phyloP scores from a whole-genome alignment of 495 filamentous ascomycete genomes.

The Podospora pseudopauciseta region DNA sequence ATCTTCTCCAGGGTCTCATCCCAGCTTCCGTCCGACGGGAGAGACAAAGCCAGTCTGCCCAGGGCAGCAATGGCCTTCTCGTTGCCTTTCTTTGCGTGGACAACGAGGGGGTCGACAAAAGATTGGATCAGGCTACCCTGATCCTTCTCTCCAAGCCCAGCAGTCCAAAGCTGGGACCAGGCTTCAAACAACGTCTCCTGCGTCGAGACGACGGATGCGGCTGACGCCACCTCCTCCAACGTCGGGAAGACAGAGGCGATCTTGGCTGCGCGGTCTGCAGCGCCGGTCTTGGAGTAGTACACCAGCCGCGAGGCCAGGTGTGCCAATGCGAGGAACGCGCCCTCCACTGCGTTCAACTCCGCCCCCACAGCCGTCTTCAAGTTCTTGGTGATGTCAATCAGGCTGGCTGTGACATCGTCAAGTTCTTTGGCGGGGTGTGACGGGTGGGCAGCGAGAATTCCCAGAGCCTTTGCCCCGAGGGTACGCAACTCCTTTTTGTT shows the following conservation, averaged over 20 bases:
- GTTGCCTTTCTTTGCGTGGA: slow-evolving; percentile 71
- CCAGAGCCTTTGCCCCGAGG: slow-evolving; percentile 66
- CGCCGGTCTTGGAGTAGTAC: slow-evolving; percentile 23
- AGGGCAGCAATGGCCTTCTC: slow-evolving; percentile 75
- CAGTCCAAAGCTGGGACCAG: slow-evolving; percentile 73
- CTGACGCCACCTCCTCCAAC: slow-evolving; percentile 21
- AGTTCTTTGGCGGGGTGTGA: slow-evolving; percentile 32
- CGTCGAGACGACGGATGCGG: slow-evolving; percentile 16
- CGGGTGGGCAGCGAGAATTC: slow-evolving; percentile 70
- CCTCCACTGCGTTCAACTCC: slow-evolving; percentile 38
- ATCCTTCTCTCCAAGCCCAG: slow-evolving; percentile 38
- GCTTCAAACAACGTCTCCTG: slow-evolving; percentile 56
- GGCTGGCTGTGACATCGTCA: slow-evolving; percentile 2
- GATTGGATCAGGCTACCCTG: slow-evolving; percentile 11
- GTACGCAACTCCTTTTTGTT: slow-evolving; percentile 63
- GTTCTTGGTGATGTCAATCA: slow-evolving; percentile 23
- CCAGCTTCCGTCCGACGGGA: slow-evolving; percentile 24
- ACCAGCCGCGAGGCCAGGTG: slow-evolving; percentile 29
- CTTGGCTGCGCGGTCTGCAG: not conserved
- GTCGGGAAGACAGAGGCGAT: slow-evolving; percentile 23
- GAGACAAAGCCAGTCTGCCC: slow-evolving; percentile 60
- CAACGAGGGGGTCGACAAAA: slow-evolving; percentile 56
- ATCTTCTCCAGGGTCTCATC: slow-evolving; percentile 42
- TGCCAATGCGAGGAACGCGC: slow-evolving; percentile 31
- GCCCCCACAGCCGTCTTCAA: slow-evolving; percentile 32